These are phyloP conservation scores for Saccharomyces pastorianus DNA, from an alignment of 1,139 yeast species.

Conservation along the genomic window DNA sequence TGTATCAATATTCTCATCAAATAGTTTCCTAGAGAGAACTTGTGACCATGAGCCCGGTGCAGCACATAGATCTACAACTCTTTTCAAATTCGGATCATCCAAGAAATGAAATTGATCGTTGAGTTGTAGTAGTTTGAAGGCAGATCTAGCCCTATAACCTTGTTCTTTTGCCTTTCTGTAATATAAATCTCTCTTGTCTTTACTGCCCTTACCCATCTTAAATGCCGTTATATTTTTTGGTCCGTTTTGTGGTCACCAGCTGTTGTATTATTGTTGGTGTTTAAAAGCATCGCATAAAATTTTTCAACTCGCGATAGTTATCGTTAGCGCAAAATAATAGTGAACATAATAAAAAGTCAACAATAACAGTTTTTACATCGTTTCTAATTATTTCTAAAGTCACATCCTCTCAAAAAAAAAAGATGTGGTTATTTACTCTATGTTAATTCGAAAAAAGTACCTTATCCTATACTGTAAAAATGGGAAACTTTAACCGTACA, in stretches of 20 bases:
- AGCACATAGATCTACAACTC: slow-evolving; percentile 95
- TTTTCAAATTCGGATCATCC: slow-evolving; percentile 52
- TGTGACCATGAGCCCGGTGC: slow-evolving; percentile 99
- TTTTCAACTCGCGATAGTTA: background rate
- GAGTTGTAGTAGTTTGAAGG: slow-evolving; percentile 81
- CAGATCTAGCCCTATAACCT: slow-evolving; percentile 96
- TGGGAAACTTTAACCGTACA: slow-evolving; percentile 47
- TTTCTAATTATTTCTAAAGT: no score
- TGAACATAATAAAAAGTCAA: background rate
- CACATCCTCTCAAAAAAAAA: background rate
- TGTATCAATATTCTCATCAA: slow-evolving; percentile 29
- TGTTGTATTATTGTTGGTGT: background rate
- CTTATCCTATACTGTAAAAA: background rate
- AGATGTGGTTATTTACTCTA: background rate
- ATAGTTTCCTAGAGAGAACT: slow-evolving; percentile 69
- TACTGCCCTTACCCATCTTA: slow-evolving; percentile 85
- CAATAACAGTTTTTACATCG: no score
- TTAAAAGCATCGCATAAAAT: background rate
- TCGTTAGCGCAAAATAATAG: background rate
- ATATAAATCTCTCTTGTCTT: slow-evolving; percentile 89
- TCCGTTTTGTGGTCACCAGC: background rate
- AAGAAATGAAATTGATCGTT: slow-evolving; percentile 76
- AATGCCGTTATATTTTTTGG: background rate
- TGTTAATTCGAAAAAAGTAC: background rate
- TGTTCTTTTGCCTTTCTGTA: slow-evolving; percentile 90